These are phyloP conservation scores for Taiozyma sp. DNA, from an alignment of 1,139 yeast species.

Conservation along the genomic window DNA sequence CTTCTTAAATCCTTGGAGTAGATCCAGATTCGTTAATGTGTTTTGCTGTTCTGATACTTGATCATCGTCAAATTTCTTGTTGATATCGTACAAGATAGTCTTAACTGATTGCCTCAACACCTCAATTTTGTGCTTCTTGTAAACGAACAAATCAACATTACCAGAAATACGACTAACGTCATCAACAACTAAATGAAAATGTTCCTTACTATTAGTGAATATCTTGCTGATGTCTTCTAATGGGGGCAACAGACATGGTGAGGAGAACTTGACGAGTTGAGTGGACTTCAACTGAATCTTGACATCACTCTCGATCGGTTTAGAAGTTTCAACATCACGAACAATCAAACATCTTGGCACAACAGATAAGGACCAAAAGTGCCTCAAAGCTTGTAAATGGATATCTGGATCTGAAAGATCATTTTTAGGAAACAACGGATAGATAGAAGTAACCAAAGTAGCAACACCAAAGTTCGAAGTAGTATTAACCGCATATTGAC, in stretches of 20 bases:
- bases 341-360: constrained; percentile 76
- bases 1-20: constrained; percentile 15
- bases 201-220: constrained; percentile 37
- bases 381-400: constrained; percentile 81
- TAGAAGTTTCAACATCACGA: constrained; percentile 58
- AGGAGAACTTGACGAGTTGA: constrained; percentile 20
- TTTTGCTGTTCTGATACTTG: constrained; percentile 1
- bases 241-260: constrained; percentile 73
- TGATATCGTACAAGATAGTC: constrained; percentile 25
- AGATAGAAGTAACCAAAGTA: constrained; percentile 63
- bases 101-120: constrained; percentile 35
- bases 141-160: constrained; percentile 44
- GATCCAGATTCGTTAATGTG: constrained; percentile 9
- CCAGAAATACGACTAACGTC: constrained; percentile 36
- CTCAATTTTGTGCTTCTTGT: constrained; percentile 40
- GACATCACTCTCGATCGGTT: constrained; percentile 48
- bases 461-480: constrained; percentile 63
- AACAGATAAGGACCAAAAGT: constrained; percentile 86
- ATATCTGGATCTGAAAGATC: constrained; percentile 41
- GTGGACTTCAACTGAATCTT: constrained; percentile 40
- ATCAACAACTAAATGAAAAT: constrained; percentile 39
- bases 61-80: constrained; percentile 12
- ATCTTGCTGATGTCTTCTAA: constrained; percentile 38
- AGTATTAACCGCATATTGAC: constrained; percentile 74
- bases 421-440: constrained; percentile 60